Evolutionary conservation across 176 grass and related monocot genomes (phyloP), one percentile per base, ranked within the genome.

Genomic region (Puya raimondii): DNA sequence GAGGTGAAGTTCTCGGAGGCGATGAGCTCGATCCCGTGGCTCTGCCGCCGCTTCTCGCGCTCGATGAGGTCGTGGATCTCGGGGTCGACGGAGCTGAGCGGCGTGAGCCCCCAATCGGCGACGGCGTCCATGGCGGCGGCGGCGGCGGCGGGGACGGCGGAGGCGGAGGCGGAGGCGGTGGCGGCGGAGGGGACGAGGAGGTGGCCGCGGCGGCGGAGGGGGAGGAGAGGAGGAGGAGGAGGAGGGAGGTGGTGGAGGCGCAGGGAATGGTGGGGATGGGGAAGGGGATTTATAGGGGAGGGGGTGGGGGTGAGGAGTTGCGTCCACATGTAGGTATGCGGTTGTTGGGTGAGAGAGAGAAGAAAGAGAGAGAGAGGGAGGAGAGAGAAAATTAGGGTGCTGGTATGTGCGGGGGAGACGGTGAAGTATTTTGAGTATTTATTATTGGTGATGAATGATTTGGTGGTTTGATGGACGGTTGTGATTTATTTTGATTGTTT

Each of bases 1-100:
- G 95, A 99, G 80, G 95, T 99, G 85, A 99, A 99, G 64, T 99
- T 99, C 95, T 99, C 90, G 9, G 95, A 99, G 3, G 95, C 95
- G 70, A 99, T 99, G 56, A 99, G 90, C 78, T 99, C 95, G 95
- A 99, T 99, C 63, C 95, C 95, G 71, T 78, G 80, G 4, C 80
- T 88, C 82, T 99, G 90, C 13, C 94, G 95, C 29, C 72, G 89
- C 80, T 99, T 99, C 87, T 99, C 94, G 16, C 57, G 84, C 87
- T 99, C 94, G 63, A 99, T 79, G 66, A 99, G 81, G 80, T 99
- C 95, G 69, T 71, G 13, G 63, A 94, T 66, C 53, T 69, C 80
- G 1, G 84, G 95, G 66, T 99, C 95, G 12, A 79, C 85, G 11
- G 54, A 23, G 9, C 51, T 59, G 12, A 99, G 85, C 0, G 94